These are phyloP conservation scores for Caryopteris hybrid DNA, from an alignment of 305 asterid species.

Conservation along the genomic window DNA sequence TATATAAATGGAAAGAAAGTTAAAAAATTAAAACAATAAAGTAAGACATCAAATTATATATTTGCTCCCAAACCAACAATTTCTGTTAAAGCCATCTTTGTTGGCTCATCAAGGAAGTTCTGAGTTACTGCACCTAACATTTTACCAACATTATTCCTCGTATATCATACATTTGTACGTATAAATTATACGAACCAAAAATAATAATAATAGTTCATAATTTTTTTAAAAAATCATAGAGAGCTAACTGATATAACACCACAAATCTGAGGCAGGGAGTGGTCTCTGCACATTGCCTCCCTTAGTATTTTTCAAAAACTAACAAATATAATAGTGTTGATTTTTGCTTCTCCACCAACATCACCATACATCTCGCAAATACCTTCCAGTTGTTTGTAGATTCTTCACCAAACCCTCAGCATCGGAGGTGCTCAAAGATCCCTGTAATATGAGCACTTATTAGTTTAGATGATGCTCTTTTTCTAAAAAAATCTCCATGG, in stretches of 20 bases:
- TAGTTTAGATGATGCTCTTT: neutral
- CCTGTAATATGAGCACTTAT: slow-evolving; percentile 43
- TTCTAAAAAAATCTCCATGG: neutral
- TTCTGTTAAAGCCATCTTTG: neutral
- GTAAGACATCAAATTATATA: neutral
- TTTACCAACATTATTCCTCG: neutral
- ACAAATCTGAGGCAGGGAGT: slow-evolving; percentile 21
- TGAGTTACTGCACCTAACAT: slow-evolving; percentile 5
- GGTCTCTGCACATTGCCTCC: slow-evolving; percentile 46
- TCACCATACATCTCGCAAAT: slow-evolving; percentile 78
- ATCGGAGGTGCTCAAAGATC: slow-evolving; percentile 69
- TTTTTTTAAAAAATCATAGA: slow-evolving; percentile 7
- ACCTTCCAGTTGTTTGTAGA: slow-evolving; percentile 79
- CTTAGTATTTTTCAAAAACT: slow-evolving; percentile 5
- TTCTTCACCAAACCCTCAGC: slow-evolving; percentile 88
- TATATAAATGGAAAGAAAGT: too few species aligned
- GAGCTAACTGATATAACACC: slow-evolving; percentile 16
- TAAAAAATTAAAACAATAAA: neutral
- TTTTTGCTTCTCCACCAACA: neutral
- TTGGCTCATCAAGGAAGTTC: slow-evolving; percentile 8
- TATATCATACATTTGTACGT: slow-evolving; percentile 13
- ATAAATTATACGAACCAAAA: slow-evolving; percentile 34
- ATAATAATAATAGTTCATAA: slow-evolving; percentile 1
- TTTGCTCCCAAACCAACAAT: neutral
- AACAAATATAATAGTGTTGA: neutral